Evolutionary conservation across 805 yeast species (phyloP), one percentile per base, ranked within the genome.

Genomic region (Candida namnaoensis): DNA sequence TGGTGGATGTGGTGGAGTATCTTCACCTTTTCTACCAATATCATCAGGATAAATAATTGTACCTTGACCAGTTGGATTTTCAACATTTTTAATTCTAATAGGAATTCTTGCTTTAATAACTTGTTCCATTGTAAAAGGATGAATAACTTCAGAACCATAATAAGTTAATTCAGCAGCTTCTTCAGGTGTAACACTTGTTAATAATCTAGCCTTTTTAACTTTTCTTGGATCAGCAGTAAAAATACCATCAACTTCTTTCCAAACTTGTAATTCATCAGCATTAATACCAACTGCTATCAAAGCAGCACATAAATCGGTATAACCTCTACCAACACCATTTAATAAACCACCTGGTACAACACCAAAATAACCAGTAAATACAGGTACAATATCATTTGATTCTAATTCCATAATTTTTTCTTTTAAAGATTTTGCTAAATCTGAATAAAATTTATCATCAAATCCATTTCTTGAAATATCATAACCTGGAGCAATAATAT

Each of bases 161-260:
- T 93, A 93, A 1, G 99, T 93, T 61, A 93, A 76, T 67, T 93
- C 99, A 0, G 98, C 93, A 5, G 99, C 99, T 67, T 93, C 99
- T 58, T 93, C 98, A 5, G 99, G 99, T 0, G 98, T 93, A 47
- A 93, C 96, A 41, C 88, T 78, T 44, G 79, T 76, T 48, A 93
- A 70, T 40, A 91, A 69, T 52, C 95, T 73, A 4, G 99, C 99
- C 42, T 78, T 79, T 33, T 88, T 82, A 27, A 93, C 98, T 54
- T 93, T 93, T 46, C 99, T 73, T 35, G 99, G 99, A 60, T 93
- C 99, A 3, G 99, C 99, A 1, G 98, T 90, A 69, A 93, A 93
- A 34, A 93, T 93, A 53, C 99, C 99, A 60, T 93, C 99, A 40
- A 93, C 99, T 68, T 93, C 99, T 56, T 93, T 93, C 99, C 99